These are phyloP conservation scores for Moesziomyces aphidis DNA, from an alignment of 1,284 basidiomycete species.

Conservation along the genomic window DNA sequence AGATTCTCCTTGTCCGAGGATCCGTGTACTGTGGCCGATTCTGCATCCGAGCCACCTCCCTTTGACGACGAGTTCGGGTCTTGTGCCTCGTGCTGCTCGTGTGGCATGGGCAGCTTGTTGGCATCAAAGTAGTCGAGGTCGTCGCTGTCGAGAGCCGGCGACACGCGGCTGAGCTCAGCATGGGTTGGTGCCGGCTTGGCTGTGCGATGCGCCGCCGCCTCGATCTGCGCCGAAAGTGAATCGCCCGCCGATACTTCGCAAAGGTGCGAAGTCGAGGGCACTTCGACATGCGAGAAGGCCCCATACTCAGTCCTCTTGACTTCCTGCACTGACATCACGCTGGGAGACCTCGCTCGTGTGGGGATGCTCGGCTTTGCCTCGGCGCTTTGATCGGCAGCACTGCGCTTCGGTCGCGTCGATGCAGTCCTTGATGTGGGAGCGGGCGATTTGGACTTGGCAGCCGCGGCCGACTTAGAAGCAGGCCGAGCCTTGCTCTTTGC, in stretches of 20 bases:
- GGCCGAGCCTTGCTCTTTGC: neutral
- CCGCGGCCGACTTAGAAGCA: neutral
- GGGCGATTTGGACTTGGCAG: neutral
- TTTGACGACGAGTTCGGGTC: neutral
- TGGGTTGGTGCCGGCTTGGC: constrained; percentile 2
- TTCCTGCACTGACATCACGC: neutral
- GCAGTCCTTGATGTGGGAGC: neutral
- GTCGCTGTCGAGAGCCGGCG: constrained; percentile 26
- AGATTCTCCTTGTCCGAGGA: constrained; percentile 47
- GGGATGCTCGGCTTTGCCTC: neutral
- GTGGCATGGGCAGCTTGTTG: neutral
- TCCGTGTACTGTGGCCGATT: constrained; percentile 8
- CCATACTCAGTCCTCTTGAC: neutral
- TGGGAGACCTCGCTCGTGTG: neutral
- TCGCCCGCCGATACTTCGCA: neutral
- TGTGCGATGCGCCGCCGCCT: constrained; percentile 5
- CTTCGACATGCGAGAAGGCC: constrained; percentile 3
- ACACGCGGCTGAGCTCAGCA: constrained; percentile 18
- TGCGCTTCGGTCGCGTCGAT: constrained; percentile 20
- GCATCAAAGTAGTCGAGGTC: constrained; percentile 38
- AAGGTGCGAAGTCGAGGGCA: constrained; percentile 2
- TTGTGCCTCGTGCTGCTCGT: neutral
- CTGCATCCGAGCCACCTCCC: constrained; percentile 1
- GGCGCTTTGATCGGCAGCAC: neutral
- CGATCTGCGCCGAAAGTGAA: constrained; percentile 13